Base-by-base conservation (phyloP, 805 yeast species). In the Candida boidinii region DNA sequence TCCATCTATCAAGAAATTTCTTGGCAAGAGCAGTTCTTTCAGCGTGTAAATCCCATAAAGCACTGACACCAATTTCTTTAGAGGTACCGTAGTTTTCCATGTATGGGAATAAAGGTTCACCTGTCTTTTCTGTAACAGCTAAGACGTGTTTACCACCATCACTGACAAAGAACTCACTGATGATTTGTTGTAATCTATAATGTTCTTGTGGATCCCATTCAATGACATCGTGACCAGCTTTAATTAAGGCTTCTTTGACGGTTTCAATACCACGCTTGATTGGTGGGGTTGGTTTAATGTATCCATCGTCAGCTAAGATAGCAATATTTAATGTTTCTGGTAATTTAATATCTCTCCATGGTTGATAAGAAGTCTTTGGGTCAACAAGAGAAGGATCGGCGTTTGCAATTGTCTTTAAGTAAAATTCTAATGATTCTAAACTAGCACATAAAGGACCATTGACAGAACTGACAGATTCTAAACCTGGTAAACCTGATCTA, bases 401-500 rank as follows among this genome's bases (percentile, higher is more conserved):
- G 18, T 30, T 28, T 4, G 35, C 23, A 17, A 49, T 35, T 13
- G 39, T 38, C 36, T 64, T 61, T 66, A 70, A 64, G 55, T 70
- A 64, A 23, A 65, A 58, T 11, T 67, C 68, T 34, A 72, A 47
- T 45, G 70, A 76, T 6, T 62, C 68, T 23, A 71, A 53, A 4
- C 64, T 49, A 33, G 64, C 56, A 9, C 73, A 62, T 50, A 72
- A 42, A 10, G 79, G 79, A 1, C 79, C 79, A 31, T 59, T 58
- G 10, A 70, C 76, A 9, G 71, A 69, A 14, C 64, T 58, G 16
- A 73, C 72, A 28, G 69, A 56, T 43, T 68, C 73, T 47, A 70
- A 74, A 23, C 71, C 73, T 7, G 60, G 62, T 29, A 36, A 50
- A 6, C 62, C 51, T 29, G 50, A 56, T 51, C 12, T 57, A 56